Evolutionary conservation across 2,329 filamentous ascomycete genomes (phyloP), one percentile per base, ranked within the genome.

Genomic region (Teratosphaeria viscida): DNA sequence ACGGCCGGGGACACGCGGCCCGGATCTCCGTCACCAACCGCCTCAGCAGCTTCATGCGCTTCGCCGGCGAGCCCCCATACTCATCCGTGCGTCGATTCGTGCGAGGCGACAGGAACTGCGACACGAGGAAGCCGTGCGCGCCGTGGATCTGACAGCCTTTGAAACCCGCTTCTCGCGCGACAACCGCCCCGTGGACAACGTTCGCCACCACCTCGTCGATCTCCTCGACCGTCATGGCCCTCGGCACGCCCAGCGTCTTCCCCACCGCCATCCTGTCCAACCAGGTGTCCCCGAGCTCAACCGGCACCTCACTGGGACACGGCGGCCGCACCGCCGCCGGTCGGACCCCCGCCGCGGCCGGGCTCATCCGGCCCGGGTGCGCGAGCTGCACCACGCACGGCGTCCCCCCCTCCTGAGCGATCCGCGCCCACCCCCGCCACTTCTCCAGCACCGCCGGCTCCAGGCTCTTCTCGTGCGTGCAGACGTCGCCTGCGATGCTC

Each of bases 191-290:
- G 27, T 76, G 71, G 0, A 79, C 79, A 61, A 86, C 87, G 53
- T 79, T 76, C 6, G 69, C 65, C 8, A 84, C 75, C 0, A 82
- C 79, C 0, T 75, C 72, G 19, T 79, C 73, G 52, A 87, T 84
- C 47, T 87, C 84, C 0, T 69, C 67, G 0, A 70, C 32, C 0
- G 75, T 80, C 81, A 87, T 83, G 57, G 78, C 84, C 53, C 78
- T 76, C 0, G 85, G 84, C 0, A 77, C 79, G 2, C 82, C 80
- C 11, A 69, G 57, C 43, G 63, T 32, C 34, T 65, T 64, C 10
- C 64, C 60, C 47, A 63, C 43, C 12, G 65, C 66, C 14, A 63
- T 39, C 58, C 71, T 71, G 32, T 77, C 72, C 6, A 76, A 32
- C 58, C 72, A 70, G 2, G 71, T 66, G 58, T 74, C 66, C 0